A percentile compares a stretch with the other conserved stretches of the same genome.
phyloP scores from a whole-genome alignment of 371 early-diverging fungal species.

The Actinomucor elegans region DNA sequence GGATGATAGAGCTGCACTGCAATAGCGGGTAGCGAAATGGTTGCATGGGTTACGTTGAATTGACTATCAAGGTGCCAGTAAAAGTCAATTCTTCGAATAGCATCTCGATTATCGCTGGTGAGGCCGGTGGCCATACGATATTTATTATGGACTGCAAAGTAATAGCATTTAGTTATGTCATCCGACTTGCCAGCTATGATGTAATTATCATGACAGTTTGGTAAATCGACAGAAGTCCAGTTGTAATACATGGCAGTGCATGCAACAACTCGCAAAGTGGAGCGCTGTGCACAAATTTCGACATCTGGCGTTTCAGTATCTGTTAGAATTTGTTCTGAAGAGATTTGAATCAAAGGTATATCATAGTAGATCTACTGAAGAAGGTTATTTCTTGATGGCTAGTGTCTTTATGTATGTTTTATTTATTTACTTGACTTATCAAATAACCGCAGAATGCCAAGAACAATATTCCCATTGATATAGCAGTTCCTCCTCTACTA shows the following conservation, averaged over 20 bases:
- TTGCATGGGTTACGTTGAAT: slow-evolving; percentile 10
- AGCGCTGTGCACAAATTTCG: slow-evolving; percentile 37
- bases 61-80: slow-evolving; percentile 38
- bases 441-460: slow-evolving; percentile 36
- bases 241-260: slow-evolving; percentile 28
- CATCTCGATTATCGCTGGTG: slow-evolving; percentile 6
- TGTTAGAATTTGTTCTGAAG: slow-evolving; percentile 23
- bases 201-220: slow-evolving; percentile 13
- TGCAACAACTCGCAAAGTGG: slow-evolving; percentile 22
- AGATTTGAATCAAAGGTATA: slow-evolving; percentile 30
- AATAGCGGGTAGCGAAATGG: slow-evolving; percentile 32
- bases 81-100: slow-evolving; percentile 36
- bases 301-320: slow-evolving; percentile 31
- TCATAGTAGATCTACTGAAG: slow-evolving; percentile 36
- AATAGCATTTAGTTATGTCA: slow-evolving; percentile 17
- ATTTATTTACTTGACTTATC: slow-evolving; percentile 22
- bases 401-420: too few species aligned
- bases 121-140: slow-evolving; percentile 23
- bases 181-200: slow-evolving; percentile 6
- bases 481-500: slow-evolving; percentile 26
- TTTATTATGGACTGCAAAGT: slow-evolving; percentile 25
- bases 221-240: slow-evolving; percentile 16
- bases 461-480: slow-evolving; percentile 26
- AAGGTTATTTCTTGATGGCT: too few species aligned
- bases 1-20: slow-evolving; percentile 34